Percentiles rank a stretch among this genome's conserved stretches.
These are phyloP conservation scores for Zasmidium angulare DNA, from an alignment of 2,329 filamentous ascomycete genomes.

Conservation along the genomic window DNA sequence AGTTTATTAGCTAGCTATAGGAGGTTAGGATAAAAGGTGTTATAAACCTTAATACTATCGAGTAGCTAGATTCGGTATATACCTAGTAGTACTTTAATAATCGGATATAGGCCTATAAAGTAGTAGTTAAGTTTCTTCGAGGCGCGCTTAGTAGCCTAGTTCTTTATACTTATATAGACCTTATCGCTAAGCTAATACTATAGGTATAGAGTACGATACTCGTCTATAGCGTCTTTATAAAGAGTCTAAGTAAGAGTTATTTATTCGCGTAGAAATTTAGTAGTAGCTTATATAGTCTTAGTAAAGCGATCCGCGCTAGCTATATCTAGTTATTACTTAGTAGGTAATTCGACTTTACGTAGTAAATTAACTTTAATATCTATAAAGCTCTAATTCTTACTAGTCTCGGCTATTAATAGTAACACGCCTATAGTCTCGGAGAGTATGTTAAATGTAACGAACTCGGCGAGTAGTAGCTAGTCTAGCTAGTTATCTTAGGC, in stretches of 20 bases:
- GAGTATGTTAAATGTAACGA: not conserved
- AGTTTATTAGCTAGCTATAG: not conserved
- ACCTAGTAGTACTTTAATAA: not conserved
- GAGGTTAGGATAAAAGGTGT: too few species aligned
- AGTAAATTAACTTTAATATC: not conserved
- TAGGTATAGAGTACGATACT: not conserved
- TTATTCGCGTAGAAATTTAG: not conserved
- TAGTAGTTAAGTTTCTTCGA: not conserved
- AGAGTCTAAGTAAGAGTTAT: not conserved
- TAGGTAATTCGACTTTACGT: not conserved
- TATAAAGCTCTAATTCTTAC: too few species aligned
- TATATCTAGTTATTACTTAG: not conserved
- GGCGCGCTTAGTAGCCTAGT: not conserved
- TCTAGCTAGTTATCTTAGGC: too few species aligned
- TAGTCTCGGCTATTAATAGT: conserved; percentile 1
- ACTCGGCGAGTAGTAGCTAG: conserved; percentile 3
- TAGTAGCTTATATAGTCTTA: too few species aligned
- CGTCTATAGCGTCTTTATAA: not conserved
- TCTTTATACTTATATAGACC: not conserved
- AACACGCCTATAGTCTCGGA: conserved; percentile 1
- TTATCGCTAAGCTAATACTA: not conserved
- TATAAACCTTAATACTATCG: not conserved
- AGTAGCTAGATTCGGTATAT: not conserved
- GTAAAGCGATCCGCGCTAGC: too few species aligned
- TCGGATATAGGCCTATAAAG: not conserved